Evolutionary conservation across 1,284 basidiomycete species (phyloP), one percentile per base, ranked within the genome.

Genomic region (Boletus chippewaensis): DNA sequence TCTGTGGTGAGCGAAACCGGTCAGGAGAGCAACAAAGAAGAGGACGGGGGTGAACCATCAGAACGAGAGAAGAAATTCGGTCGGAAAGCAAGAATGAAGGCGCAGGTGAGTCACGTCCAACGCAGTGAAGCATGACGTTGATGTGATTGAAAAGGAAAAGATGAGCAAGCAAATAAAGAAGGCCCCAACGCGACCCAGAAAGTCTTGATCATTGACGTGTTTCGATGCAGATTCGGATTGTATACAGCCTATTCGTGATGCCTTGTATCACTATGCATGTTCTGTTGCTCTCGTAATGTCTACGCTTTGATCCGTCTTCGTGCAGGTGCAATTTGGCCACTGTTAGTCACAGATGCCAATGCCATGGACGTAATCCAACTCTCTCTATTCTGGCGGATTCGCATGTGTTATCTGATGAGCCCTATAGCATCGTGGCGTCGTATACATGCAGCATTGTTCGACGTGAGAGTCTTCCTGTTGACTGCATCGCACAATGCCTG

Each of bases 51-150:
- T 5, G 63, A 65, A 46, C 68, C 64, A 40, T 58, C 57, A 11
- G 62, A 62, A 45, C 60, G 66, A 40, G 60, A 58, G 38, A 61
- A 61, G 51, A 61, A 68, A 16, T 63, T 70, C 2, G 66, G 72
- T 16, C 60, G 74, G 45, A 71, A 71, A 39, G 75, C 75, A 10
- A 62, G 76, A 44, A 70, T 65, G 10, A 68, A 71, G 45, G 77
- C 75, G 0, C 74, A 76, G 64, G 75, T 76, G 54, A 45, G 62
- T 62, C 22, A 13, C 26, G 9, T 36, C 7, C 18, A 10, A 5
- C 18, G 22, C 18, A 28, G 15, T 20, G n/a, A 13, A 18, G 1
- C 13, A 26, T 26, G 43, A 26, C 29, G 28, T 31, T 52, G 46
- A 54, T 41, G 8, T 2, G 20, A 22, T 35, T 18, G 26, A 45